Percentiles rank a stretch among this genome's conserved stretches.
phyloP scores from a whole-genome alignment of 129 eudicot genomes.

The Lactuca saligna region DNA sequence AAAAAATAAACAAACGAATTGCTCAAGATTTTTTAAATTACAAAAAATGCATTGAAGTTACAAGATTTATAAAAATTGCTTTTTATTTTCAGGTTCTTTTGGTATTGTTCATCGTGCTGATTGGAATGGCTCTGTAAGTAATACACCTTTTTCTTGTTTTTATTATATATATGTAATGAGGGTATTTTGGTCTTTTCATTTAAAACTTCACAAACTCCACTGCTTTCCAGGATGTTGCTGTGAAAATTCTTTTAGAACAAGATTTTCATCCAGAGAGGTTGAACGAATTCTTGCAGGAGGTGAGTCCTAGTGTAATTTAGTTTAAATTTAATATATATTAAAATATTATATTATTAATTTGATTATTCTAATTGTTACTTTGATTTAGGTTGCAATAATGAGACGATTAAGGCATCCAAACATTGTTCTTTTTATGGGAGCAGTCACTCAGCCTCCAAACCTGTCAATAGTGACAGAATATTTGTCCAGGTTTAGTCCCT shows the following conservation, averaged over 20 bases:
- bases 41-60: too few relatives aligned
- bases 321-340: too few relatives aligned
- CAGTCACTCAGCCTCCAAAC: conserved; percentile 85
- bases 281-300: conserved; percentile 81
- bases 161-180: neutral
- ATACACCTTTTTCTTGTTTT: conserved; percentile 14
- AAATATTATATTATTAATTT: conserved; percentile 11
- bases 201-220: conserved; percentile 13
- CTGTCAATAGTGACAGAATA: conserved; percentile 86
- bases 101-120: conserved; percentile 95
- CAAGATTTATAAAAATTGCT: too few relatives aligned
- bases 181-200: neutral
- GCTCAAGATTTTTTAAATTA: too few relatives aligned
- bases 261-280: conserved; percentile 72
- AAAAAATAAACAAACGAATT: too few relatives aligned
- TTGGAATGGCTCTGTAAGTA: conserved; percentile 89
- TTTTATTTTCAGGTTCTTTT: conserved; percentile 76
- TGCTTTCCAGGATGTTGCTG: conserved; percentile 80
- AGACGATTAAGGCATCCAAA: conserved; percentile 83
- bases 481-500: conserved; percentile 57
- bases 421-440: conserved; percentile 88
- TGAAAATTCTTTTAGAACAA: conserved; percentile 85
- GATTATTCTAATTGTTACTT: conserved; percentile 10
- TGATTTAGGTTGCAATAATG: conserved; percentile 73
- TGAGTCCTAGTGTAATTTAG: neutral